phyloP scores from a whole-genome alignment of 208 protist genomes.

The Tetramitus jugosus region DNA sequence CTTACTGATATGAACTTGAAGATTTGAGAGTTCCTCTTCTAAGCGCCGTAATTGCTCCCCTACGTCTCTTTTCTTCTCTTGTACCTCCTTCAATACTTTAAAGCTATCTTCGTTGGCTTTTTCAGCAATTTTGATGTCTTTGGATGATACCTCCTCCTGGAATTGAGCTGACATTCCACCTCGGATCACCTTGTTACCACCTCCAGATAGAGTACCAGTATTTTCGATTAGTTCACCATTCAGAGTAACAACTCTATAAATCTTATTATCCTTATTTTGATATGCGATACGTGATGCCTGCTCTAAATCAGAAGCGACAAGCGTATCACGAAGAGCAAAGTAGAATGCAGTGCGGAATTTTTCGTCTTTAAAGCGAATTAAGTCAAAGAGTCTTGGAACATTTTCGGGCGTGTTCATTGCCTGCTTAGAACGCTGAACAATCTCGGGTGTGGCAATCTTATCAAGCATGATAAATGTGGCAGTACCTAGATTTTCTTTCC shows the following conservation, averaged over 20 bases:
- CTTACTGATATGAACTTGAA: not conserved
- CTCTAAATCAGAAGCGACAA: constrained; percentile 84
- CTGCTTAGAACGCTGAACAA: constrained; percentile 42
- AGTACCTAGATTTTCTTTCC: constrained; percentile 79
- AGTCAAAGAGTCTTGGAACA: constrained; percentile 74
- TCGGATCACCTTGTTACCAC: constrained; percentile 63
- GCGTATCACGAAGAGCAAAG: constrained; percentile 86
- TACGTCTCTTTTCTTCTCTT: constrained; percentile 31
- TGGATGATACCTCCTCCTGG: constrained; percentile 57
- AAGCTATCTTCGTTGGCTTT: constrained; percentile 61
- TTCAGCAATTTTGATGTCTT: constrained; percentile 61
- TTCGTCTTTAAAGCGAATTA: constrained; percentile 72
- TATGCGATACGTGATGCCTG: constrained; percentile 76
- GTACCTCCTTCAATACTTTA: constrained; percentile 52
- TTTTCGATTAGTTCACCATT: constrained; percentile 92
- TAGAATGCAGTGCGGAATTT: constrained; percentile 88
- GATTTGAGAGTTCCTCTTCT: constrained; percentile 31
- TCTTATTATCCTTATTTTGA: constrained; percentile 33
- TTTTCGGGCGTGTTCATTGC: constrained; percentile 50
- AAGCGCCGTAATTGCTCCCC: constrained; percentile 46
- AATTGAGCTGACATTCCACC: constrained; percentile 64
- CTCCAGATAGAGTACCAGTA: constrained; percentile 94
- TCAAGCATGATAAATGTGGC: constrained; percentile 96
- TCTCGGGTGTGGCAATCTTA: constrained; percentile 56
- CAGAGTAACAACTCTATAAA: constrained; percentile 88